Evolutionary conservation across 371 early-diverging fungal species (phyloP), one percentile per base, ranked within the genome.

Genomic region (Mucor velutinosus): DNA sequence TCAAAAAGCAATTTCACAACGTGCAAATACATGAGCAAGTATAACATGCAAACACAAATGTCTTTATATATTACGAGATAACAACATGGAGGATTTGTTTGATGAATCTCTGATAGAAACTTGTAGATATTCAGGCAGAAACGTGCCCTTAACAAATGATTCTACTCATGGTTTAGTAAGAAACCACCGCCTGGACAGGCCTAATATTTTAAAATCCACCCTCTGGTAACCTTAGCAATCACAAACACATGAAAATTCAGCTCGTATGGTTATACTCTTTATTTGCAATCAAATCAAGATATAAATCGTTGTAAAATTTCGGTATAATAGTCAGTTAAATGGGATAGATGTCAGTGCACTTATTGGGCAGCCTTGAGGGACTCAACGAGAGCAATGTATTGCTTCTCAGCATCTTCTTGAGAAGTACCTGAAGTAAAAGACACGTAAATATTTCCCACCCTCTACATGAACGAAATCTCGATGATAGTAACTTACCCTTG

Each of bases 331-430:
- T 51, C 23, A 51, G 51, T 23, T 25, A 19, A 10, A 51, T 19
- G 12, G 23, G 21, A 23, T 51, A 45, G 11, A 51, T 21, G 12
- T 23, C 23, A 23, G 5, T 23, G 21, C 25, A 51, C 49, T 62
- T 62, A 62, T 62, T 47, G 51, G 6, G 77, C 70, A 77, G 86
- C 64, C 77, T 89, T 64, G 72, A 90, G 77, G 60, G 72, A 55
- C 71, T 87, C 82, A 62, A 95, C 95, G 35, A 88, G 76, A 10
- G 63, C 90, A 77, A 95, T 88, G 87, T 95, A 95, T 75, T 92
- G 47, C 27, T 74, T 62, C 82, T 94, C 87, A n/a, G 96, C 96
- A 4, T 87, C 90, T 66, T 77, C 89, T 64, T 81, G 58, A 66
- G 58, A 62, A n/a, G 61, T 80, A 32, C 74, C 74, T 70, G 51